Percentiles rank a stretch among this genome's conserved stretches.
phyloP scores from a whole-genome alignment of 1,284 basidiomycete genomes.

The Leccinum fallax region DNA sequence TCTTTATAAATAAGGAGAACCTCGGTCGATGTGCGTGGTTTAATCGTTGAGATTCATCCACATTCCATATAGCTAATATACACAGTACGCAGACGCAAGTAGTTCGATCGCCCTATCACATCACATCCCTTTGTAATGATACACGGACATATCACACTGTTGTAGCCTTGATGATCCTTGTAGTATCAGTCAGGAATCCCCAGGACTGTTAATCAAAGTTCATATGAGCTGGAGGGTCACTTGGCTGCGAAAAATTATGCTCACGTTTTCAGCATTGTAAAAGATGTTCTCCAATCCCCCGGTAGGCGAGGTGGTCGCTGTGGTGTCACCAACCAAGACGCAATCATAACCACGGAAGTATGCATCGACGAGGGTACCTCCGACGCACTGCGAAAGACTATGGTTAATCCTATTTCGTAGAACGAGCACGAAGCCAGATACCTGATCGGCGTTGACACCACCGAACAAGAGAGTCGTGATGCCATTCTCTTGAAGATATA shows the following conservation, averaged over 20 bases:
- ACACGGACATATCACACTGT: not conserved
- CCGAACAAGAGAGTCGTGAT: conserved; percentile 63
- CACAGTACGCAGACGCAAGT: not conserved
- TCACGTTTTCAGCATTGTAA: conserved; percentile 57
- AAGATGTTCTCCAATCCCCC: conserved; percentile 62
- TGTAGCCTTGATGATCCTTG: conserved; percentile 36
- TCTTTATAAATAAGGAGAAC: not conserved
- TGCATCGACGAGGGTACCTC: conserved; percentile 63
- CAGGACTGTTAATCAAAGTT: conserved; percentile 45
- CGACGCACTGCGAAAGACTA: conserved; percentile 52
- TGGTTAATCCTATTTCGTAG: not conserved
- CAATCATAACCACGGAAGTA: conserved; percentile 68
- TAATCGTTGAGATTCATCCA: not conserved
- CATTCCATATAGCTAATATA: conserved; percentile 9
- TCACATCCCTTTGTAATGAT: not conserved
- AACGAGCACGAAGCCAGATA: conserved; percentile 20
- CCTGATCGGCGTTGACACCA: conserved; percentile 72
- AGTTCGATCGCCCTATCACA: not conserved
- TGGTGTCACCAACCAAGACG: conserved; percentile 56
- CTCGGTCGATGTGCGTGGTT: conserved; percentile 5
- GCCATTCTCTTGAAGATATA: conserved; percentile 64
- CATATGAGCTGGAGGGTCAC: conserved; percentile 6
- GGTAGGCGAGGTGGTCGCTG: conserved; percentile 61
- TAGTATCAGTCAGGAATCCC: conserved; percentile 60
- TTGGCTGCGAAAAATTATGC: conserved; percentile 22